Base-by-base conservation (phyloP, 208 protist genomes). In the Polymyxa betae region DNA sequence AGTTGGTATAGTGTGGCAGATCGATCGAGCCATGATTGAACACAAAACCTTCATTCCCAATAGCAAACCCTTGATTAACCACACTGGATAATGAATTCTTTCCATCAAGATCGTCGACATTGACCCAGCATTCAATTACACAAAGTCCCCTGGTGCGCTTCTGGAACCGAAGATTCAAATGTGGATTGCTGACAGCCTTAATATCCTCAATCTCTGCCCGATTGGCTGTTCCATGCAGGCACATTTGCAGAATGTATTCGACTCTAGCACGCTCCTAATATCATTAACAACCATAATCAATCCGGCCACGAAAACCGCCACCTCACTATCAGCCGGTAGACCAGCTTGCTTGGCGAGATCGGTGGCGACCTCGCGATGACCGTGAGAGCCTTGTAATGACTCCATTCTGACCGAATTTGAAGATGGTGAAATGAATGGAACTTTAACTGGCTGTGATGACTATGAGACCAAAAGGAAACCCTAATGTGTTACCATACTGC, bases 121-220 rank as follows among this genome's bases (percentile, higher is more conserved):
- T n/a, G n/a, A 82, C n/a, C 72, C 72, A 82, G 16, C 16, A 82
- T 43, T 82, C 72, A n/a, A 82, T 43, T 12, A 82, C n/a, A n/a
- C 40, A 20, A 12, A 82, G 72, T 35, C 72, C 72, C 5, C n/a
- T 35, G n/a, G 72, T 82, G 5, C 72, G 5, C 72, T 82, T 82
- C n/a, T 82, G 72, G 72, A 82, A 82, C 5, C 72, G 72, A 12
- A 82, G 72, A n/a, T 82, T 82, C 5, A 82, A n/a, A 43, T 82
- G 72, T n/a, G 72, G 72, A n/a, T 82, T 82, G 72, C 72, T 82
- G n/a, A 82, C 72, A 35, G 72, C 72, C 5, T 38, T n/a, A 43
- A 82, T 82, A 43, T 82, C 72, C 5, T 43, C 35, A 20, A 82
- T 82, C n/a, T n/a, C 16, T 45, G 72, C 72, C n/a, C 72, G 72